Evolutionary conservation across 768 basidiomycete genomes (phyloP).

Genomic region (Pilatotrama ljubarskyi): DNA sequence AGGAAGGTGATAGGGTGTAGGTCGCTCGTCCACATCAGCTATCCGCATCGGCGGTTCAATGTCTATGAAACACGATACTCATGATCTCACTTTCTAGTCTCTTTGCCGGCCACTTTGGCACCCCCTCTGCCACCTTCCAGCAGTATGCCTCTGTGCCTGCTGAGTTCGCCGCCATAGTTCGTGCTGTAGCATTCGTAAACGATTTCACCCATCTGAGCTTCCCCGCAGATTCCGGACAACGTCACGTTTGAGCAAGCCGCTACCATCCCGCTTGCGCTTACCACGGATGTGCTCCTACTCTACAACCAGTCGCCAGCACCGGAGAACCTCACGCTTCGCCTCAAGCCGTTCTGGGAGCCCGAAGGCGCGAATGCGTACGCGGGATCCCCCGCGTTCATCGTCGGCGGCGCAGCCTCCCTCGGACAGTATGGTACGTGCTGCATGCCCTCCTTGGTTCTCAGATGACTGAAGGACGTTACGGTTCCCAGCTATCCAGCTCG

Average conservation of each 20-base stretch:
- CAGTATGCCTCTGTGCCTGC: constrained; percentile 29
- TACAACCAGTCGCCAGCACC: not conserved
- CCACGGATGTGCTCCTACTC: not conserved
- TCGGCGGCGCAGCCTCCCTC: constrained; percentile 4
- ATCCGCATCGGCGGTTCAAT: not conserved
- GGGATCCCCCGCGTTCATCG: constrained; percentile 4
- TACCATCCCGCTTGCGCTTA: constrained; percentile 32
- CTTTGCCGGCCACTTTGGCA: constrained; percentile 15
- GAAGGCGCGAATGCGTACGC: not conserved
- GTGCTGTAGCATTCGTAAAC: not conserved
- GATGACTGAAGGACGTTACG: not conserved
- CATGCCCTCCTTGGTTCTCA: not conserved
- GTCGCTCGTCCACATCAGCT: too few relatives aligned
- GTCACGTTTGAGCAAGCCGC: constrained; percentile 32
- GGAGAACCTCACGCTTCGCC: constrained; percentile 8
- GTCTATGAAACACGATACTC: not conserved
- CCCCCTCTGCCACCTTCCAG: constrained; percentile 24
- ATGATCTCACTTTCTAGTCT: constrained; percentile 1
- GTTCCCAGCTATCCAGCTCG: constrained; percentile 19
- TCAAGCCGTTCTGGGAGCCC: constrained; percentile 14
- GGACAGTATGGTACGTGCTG: constrained; percentile 4
- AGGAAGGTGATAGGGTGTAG: constrained; percentile 45
- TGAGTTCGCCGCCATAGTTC: constrained; percentile 24
- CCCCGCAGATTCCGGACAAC: constrained; percentile 27
- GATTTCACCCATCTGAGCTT: not conserved